Conservation (phyloP, 2,329 filamentous ascomycete genomes). For the Trichoderma oligosporum region DNA sequence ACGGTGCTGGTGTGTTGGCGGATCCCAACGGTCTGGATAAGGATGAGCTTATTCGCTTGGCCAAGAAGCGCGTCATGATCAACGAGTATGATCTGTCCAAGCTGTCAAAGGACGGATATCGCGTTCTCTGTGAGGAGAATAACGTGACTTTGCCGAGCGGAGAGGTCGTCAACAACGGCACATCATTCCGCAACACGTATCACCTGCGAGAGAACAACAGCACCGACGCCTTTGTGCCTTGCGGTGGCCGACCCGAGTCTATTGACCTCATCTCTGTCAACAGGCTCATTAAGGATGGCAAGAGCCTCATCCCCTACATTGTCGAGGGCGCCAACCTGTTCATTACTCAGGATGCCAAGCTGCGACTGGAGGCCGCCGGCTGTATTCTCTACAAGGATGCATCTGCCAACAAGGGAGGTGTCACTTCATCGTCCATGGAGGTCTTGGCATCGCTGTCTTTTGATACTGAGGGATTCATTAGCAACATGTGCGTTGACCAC, state of each 20-base stretch:
- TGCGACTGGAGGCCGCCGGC: slow-evolving; percentile 90
- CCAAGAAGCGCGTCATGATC: slow-evolving; percentile 86
- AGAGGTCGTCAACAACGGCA: slow-evolving; percentile 85
- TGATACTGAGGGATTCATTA: slow-evolving; percentile 79
- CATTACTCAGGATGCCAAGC: slow-evolving; percentile 96
- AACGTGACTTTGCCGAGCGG: slow-evolving; percentile 85
- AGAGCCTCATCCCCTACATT: slow-evolving; percentile 84
- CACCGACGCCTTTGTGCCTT: slow-evolving; percentile 90
- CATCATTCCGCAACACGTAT: slow-evolving; percentile 94
- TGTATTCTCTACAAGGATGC: slow-evolving; percentile 97
- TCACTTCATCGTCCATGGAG: slow-evolving; percentile 94
- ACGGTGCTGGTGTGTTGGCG: slow-evolving; percentile 90
- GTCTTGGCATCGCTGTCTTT: slow-evolving; percentile 93
- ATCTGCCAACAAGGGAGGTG: slow-evolving; percentile 96
- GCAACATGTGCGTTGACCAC: slow-evolving; percentile 87
- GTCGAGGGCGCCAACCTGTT: slow-evolving; percentile 98
- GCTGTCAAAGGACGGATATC: slow-evolving; percentile 83
- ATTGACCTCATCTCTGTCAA: slow-evolving; percentile 86
- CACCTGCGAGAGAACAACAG: slow-evolving; percentile 75
- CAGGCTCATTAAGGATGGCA: slow-evolving; percentile 87
- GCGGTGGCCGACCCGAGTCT: slow-evolving; percentile 92
- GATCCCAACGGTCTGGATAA: slow-evolving; percentile 87
- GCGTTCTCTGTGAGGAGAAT: slow-evolving; percentile 85
- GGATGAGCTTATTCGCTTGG: slow-evolving; percentile 76
- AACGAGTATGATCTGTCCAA: slow-evolving; percentile 79